Conservation (phyloP, 208 protist genomes). For the Wallacemonas sp. region DNA sequence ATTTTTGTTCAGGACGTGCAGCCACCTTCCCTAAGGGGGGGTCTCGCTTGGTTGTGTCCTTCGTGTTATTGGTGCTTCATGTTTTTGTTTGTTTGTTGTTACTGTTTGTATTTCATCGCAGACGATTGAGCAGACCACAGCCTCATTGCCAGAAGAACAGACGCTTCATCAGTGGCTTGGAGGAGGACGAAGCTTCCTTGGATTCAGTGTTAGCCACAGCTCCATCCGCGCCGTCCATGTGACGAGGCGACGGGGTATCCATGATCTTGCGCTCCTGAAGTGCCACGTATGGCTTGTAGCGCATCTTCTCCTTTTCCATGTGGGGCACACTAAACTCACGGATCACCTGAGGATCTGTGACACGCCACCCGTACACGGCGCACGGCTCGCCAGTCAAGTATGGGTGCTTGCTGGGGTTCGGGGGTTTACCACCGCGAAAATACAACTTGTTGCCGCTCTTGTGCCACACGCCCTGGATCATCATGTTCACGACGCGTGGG, state of each 20-base stretch:
- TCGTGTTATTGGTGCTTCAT: too few relatives aligned
- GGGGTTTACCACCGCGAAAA: slow-evolving; percentile 88
- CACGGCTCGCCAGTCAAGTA: slow-evolving; percentile 91
- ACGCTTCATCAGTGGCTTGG: slow-evolving; percentile 84
- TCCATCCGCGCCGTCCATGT: slow-evolving; percentile 17
- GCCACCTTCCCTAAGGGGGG: too few relatives aligned
- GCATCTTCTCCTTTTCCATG: slow-evolving; percentile 63
- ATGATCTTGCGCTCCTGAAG: slow-evolving; percentile 87
- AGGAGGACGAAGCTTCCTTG: slow-evolving; percentile 25
- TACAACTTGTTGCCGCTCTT: slow-evolving; percentile 90
- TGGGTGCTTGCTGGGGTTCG: slow-evolving; percentile 86
- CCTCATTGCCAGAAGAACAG: slow-evolving; percentile 90
- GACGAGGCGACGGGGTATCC: slow-evolving; percentile 25
- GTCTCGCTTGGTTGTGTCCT: too few relatives aligned
- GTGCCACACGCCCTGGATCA: slow-evolving; percentile 92
- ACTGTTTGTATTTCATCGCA: not conserved
- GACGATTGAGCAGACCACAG: not conserved
- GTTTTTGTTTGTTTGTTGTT: too few relatives aligned
- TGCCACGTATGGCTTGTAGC: slow-evolving; percentile 90
- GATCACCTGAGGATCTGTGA: slow-evolving; percentile 81
- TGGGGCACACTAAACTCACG: slow-evolving; percentile 81
- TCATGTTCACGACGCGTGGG: slow-evolving; percentile 84
- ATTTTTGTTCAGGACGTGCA: too few relatives aligned
- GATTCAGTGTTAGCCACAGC: slow-evolving; percentile 7
- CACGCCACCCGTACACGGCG: slow-evolving; percentile 87